Conservation (phyloP, 495 filamentous ascomycete genomes). For the Staphylotrichum tortipilum region DNA sequence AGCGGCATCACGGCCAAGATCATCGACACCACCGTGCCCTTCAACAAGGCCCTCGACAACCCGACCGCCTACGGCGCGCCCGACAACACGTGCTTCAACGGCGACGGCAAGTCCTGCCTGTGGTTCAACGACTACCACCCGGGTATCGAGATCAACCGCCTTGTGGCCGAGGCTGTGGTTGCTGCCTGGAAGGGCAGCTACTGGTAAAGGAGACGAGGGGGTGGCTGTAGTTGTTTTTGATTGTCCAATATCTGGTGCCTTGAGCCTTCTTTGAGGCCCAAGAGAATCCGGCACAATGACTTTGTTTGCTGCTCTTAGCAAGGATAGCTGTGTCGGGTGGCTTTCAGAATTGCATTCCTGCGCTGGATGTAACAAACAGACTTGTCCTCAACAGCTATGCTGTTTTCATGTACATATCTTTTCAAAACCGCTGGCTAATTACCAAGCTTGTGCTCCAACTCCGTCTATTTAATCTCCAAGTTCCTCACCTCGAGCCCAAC, state of each 20-base stretch:
- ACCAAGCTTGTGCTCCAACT: too few relatives aligned
- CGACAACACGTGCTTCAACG: slow-evolving; percentile 36
- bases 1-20: slow-evolving; percentile 22
- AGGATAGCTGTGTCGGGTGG: too few relatives aligned
- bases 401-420: too few relatives aligned
- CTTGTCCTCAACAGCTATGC: too few relatives aligned
- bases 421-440: too few relatives aligned
- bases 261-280: not conserved
- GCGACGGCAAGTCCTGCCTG: slow-evolving; percentile 34
- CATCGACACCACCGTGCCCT: slow-evolving; percentile 33
- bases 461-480: too few relatives aligned
- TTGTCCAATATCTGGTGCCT: not conserved
- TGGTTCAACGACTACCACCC: slow-evolving; percentile 43
- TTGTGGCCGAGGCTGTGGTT: slow-evolving; percentile 35
- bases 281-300: too few relatives aligned
- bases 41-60: slow-evolving; percentile 34
- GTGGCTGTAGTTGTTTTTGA: not conserved
- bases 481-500: too few relatives aligned
- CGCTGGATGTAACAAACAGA: too few relatives aligned
- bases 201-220: slow-evolving; percentile 8
- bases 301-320: too few relatives aligned
- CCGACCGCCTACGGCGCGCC: slow-evolving; percentile 35
- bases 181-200: slow-evolving; percentile 27
- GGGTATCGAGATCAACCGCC: slow-evolving; percentile 29
- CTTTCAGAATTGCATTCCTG: too few relatives aligned